These are phyloP conservation scores for Coelastrella sp. DNA, from an alignment of 139 green algal genomes.

Conservation along the genomic window DNA sequence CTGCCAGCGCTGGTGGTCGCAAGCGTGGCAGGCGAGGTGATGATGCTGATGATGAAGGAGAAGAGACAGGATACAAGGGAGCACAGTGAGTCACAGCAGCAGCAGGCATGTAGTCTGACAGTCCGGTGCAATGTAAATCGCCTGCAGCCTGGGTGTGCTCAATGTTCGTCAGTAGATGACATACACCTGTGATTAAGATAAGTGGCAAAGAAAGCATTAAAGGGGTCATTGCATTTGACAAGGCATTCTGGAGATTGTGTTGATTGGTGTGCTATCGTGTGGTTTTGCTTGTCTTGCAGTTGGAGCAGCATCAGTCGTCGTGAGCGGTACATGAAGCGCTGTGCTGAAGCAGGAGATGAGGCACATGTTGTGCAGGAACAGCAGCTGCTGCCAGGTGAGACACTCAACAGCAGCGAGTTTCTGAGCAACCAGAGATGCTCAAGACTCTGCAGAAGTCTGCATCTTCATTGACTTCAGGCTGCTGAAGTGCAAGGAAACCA, in stretches of 20 bases:
- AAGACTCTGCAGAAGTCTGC: no score
- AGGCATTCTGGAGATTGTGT: no score
- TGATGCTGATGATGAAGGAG: constrained; percentile 53
- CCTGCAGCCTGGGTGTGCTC: neutral
- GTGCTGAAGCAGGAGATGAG: constrained; percentile 66
- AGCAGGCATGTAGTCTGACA: neutral
- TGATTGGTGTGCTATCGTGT: neutral
- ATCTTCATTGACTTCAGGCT: no score
- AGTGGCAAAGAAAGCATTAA: no score
- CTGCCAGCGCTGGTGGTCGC: neutral
- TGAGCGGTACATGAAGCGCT: constrained; percentile 82
- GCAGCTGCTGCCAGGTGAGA: constrained; percentile 28
- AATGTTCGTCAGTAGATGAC: no score
- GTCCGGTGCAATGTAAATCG: no score
- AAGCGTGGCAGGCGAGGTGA: constrained; percentile 2
- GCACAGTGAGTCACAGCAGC: constrained; percentile 56
- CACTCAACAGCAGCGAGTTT: neutral
- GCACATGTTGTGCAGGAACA: constrained; percentile 14
- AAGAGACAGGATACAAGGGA: constrained; percentile 57
- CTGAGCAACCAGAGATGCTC: no score
- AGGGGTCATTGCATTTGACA: no score
- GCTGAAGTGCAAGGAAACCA: no score
- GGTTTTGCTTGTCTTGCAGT: constrained; percentile 42
- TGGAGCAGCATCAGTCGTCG: constrained; percentile 78
- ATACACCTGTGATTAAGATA: no score